Conservation (phyloP, 2,329 filamentous ascomycete species). For the Aspergillus sp. region DNA sequence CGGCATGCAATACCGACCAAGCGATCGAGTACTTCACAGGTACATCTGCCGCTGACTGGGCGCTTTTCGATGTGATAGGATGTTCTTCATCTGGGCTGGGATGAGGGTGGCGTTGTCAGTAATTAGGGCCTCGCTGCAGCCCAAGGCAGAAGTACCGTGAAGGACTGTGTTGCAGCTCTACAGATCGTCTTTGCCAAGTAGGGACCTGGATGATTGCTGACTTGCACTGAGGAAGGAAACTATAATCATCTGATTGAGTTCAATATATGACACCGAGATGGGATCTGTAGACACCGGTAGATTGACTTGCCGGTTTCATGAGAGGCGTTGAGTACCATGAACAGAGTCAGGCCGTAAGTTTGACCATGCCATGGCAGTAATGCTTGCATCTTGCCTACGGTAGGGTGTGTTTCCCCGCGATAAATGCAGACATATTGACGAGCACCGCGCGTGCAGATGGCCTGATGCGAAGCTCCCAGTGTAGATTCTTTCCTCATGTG, state of each 20-base stretch:
- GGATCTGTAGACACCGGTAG: neutral
- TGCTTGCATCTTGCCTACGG: neutral
- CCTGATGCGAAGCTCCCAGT: neutral
- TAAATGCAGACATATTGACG: neutral
- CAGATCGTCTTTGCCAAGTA: neutral
- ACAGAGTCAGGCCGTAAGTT: neutral
- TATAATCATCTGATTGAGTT: neutral
- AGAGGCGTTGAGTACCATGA: neutral
- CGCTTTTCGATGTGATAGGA: neutral
- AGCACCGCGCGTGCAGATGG: neutral
- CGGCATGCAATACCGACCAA: neutral
- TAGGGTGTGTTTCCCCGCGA: neutral
- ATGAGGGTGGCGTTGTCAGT: conserved; percentile 5
- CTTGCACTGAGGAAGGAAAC: neutral
- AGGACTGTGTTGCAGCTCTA: neutral
- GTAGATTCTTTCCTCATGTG: neutral
- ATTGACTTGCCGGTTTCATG: neutral
- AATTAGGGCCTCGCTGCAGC: neutral
- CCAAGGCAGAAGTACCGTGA: conserved; percentile 2
- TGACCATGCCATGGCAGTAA: conserved; percentile 3
- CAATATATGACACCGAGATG: neutral
- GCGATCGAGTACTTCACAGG: neutral
- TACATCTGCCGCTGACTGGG: neutral
- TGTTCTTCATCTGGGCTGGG: neutral
- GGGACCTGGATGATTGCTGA: neutral